Conservation (phyloP, 768 basidiomycete genomes). For the Tricholoma furcatifolium region DNA sequence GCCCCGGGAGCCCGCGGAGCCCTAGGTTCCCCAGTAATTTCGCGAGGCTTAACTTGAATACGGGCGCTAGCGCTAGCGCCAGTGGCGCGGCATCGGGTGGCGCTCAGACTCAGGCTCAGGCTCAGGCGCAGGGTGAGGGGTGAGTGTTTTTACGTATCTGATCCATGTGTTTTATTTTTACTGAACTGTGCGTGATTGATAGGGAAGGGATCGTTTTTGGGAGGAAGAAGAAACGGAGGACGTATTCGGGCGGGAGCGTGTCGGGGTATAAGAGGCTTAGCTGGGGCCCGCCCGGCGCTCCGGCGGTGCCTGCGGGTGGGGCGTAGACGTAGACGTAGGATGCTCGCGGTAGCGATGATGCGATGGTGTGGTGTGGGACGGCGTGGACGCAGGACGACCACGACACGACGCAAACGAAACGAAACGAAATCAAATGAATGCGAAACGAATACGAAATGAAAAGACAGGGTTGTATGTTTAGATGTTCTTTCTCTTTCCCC, state of each 20-base stretch:
- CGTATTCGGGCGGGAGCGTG: conserved; percentile 19
- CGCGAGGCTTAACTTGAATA: conserved; percentile 51
- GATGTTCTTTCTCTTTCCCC: no score
- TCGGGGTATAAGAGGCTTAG: conserved; percentile 16
- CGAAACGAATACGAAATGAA: neutral
- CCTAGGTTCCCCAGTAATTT: conserved; percentile 72
- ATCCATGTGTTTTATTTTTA: neutral
- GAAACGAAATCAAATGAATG: neutral
- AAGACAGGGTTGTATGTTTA: neutral
- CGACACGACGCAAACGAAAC: no score
- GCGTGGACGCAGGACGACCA: neutral
- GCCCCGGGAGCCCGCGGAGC: conserved; percentile 59
- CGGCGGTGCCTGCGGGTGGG: neutral
- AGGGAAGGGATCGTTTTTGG: conserved; percentile 19
- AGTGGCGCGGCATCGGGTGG: no score
- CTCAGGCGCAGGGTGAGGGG: no score
- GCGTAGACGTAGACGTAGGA: no score
- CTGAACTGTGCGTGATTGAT: neutral
- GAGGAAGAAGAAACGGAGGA: conserved; percentile 19
- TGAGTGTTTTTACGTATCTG: neutral
- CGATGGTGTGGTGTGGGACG: neutral
- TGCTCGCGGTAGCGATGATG: no score
- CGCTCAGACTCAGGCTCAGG: no score
- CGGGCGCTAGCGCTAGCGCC: conserved; percentile 18
- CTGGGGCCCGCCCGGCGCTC: no score